phyloP scores from a whole-genome alignment of 768 basidiomycete species.

The Lentinula detonsa region DNA sequence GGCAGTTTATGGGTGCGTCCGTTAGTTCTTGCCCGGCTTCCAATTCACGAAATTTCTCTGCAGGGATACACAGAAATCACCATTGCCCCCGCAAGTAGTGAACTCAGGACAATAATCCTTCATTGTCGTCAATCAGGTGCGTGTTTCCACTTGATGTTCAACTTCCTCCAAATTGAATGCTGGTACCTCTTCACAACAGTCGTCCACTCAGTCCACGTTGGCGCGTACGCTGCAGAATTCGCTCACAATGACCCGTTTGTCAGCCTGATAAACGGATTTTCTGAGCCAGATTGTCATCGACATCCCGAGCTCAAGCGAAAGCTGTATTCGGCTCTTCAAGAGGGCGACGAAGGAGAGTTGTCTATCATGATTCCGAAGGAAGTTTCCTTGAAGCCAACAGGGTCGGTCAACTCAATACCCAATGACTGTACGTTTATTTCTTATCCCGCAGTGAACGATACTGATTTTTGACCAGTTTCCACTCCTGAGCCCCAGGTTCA shows the following conservation, averaged over 20 bases:
- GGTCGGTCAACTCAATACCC: conserved; percentile 36
- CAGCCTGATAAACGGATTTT: conserved; percentile 49
- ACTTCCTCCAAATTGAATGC: conserved; percentile 2
- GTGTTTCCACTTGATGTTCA: conserved; percentile 21
- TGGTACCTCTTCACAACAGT: conserved; percentile 33
- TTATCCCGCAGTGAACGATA: too few species aligned
- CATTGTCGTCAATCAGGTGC: conserved; percentile 85
- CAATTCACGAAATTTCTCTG: conserved; percentile 14
- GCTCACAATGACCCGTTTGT: conserved; percentile 71
- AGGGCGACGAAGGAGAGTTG: conserved; percentile 91
- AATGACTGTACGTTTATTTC: conserved; percentile 48
- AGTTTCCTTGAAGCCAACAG: conserved; percentile 58
- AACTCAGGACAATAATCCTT: conserved; percentile 79
- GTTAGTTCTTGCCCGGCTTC: conserved; percentile 1
- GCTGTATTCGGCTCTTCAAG: conserved; percentile 84
- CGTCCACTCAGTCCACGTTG: conserved; percentile 69
- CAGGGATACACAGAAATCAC: conserved; percentile 95
- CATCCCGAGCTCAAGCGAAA: conserved; percentile 93
- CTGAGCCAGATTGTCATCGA: conserved; percentile 66
- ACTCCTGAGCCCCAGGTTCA: conserved; percentile 44
- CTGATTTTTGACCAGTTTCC: conserved; percentile 35
- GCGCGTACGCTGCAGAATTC: conserved; percentile 69
- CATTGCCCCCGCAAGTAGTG: conserved; percentile 71
- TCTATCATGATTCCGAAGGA: conserved; percentile 82
- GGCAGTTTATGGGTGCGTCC: conserved; percentile 74